phyloP scores from a whole-genome alignment of 805 yeast species.

The Metschnikowia borealis region DNA sequence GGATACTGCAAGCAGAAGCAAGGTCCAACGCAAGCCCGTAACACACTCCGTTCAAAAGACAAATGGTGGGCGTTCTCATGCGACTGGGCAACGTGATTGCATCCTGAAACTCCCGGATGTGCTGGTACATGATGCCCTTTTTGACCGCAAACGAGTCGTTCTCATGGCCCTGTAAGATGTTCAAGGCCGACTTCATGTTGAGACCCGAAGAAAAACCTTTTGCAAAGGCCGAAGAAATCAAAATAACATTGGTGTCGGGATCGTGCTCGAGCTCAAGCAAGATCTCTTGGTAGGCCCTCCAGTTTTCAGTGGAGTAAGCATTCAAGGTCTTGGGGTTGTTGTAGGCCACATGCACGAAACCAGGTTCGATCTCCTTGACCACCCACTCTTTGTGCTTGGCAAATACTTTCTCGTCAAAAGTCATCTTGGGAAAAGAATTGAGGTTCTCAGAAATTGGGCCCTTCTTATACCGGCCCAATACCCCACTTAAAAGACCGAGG shows the following conservation, averaged over 20 bases:
- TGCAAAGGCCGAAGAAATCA: conserved; percentile 54
- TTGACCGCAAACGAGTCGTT: conserved; percentile 16
- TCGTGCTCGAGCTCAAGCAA: conserved; percentile 43
- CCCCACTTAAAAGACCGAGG: conserved; percentile 3
- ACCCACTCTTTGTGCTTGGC: conserved; percentile 20
- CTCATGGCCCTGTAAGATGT: conserved; percentile 7
- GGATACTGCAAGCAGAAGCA: conserved; percentile 52
- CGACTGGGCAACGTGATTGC: conserved; percentile 47
- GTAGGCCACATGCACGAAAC: conserved; percentile 54
- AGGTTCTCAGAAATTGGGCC: neutral
- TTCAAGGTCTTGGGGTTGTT: conserved; percentile 59
- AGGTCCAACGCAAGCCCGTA: conserved; percentile 71
- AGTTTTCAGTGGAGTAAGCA: conserved; percentile 52
- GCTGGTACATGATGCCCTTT: conserved; percentile 28
- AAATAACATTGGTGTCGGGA: conserved; percentile 46
- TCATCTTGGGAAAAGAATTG: conserved; percentile 5
- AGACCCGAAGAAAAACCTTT: conserved; percentile 62
- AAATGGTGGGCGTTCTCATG: conserved; percentile 59
- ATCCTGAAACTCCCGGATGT: conserved; percentile 56
- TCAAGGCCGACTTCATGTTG: conserved; percentile 42
- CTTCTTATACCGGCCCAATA: neutral
- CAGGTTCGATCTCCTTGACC: conserved; percentile 42
- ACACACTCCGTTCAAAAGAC: conserved; percentile 59
- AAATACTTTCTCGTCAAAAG: conserved; percentile 4
- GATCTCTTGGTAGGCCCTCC: conserved; percentile 53